Conservation (phyloP, 2,329 filamentous ascomycete species). For the Laburnicola sp. region DNA sequence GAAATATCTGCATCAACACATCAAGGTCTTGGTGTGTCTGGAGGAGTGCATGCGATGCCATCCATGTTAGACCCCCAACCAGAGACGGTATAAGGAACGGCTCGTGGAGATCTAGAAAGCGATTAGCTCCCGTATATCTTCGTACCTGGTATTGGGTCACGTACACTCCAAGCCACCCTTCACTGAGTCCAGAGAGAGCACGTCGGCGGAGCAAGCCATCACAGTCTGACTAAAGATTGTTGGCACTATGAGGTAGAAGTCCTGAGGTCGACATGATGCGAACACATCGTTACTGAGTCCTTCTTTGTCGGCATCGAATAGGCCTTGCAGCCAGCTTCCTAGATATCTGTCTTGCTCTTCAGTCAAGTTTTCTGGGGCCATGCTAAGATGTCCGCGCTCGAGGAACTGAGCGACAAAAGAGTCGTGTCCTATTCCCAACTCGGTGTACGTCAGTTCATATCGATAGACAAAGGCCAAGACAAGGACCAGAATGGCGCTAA, state of each 20-base stretch:
- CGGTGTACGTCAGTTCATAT: conserved; percentile 66
- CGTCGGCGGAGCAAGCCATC: conserved; percentile 66
- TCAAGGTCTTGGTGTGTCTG: conserved; percentile 66
- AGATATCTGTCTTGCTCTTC: conserved; percentile 69
- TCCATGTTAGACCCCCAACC: conserved; percentile 71
- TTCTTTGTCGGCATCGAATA: conserved; percentile 69
- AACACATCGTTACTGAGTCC: conserved; percentile 79
- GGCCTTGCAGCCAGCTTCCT: conserved; percentile 73
- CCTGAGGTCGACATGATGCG: conserved; percentile 78
- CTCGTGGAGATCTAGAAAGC: conserved; percentile 67
- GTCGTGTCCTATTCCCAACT: conserved; percentile 65
- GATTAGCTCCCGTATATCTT: conserved; percentile 7
- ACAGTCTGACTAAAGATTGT: conserved; percentile 77
- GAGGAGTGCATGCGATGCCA: conserved; percentile 70
- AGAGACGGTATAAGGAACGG: conserved; percentile 79
- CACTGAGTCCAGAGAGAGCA: conserved; percentile 69
- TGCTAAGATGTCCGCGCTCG: conserved; percentile 60
- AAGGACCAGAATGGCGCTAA: conserved; percentile 74
- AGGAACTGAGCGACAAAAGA: conserved; percentile 72
- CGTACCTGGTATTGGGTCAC: conserved; percentile 27
- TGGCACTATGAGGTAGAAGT: conserved; percentile 78
- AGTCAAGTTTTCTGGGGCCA: conserved; percentile 62
- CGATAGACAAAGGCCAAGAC: conserved; percentile 75
- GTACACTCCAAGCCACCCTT: conserved; percentile 76
- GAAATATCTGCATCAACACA: conserved; percentile 70